Evolutionary conservation across 2,329 filamentous ascomycete genomes (phyloP), one percentile per base, ranked within the genome.

Genomic region (Thielaviopsis euricoi): DNA sequence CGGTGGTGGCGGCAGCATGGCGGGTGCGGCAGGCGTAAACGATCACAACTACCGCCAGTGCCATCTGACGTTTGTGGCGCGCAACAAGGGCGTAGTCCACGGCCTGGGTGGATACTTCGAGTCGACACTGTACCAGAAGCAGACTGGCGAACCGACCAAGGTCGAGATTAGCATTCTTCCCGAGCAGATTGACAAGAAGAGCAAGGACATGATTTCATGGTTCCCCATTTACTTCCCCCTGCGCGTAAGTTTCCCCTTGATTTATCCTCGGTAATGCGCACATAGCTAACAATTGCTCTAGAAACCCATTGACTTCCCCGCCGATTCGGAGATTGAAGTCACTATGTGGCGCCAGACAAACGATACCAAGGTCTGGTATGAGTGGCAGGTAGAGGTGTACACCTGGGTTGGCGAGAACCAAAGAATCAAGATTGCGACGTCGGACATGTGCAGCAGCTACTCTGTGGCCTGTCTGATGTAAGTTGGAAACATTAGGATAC

Each of bases 181-280:
- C 0, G 86, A 95, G 62, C 87, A 85, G 29, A 97, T 98, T 71
- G 88, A 93, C 58, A 74, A 75, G 59, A 97, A 97, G 79, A 95
- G 89, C 75, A 86, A 86, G 67, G 90, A 94, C 65, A 98, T 98
- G 94, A 95, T 96, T 62, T 95, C 88, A 58, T 98, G 93, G 93
- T 98, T 98, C 69, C 93, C 93, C 1, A 97, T 98, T 29, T 96
- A 91, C 73, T 98, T 98, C 67, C 93, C 94, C 0, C 73, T 98
- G 15, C 95, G 93, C 82, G 89, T 90, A 74, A 66, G 79, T 68
- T 55, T 2, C 19, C 9, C 48, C 23, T 43, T 33, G 6, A 15
- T n/a, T 15, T 33, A n/a, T n/a, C 19, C 50, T 19, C 5, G 12
- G 6, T n/a, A 2, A 43, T 2, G 12, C 22, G 51, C 55, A 60